A percentile compares a stretch with the other conserved stretches of the same genome.
Conservation (phyloP, 2,329 filamentous ascomycete species). For the Exophiala alcalophila region DNA sequence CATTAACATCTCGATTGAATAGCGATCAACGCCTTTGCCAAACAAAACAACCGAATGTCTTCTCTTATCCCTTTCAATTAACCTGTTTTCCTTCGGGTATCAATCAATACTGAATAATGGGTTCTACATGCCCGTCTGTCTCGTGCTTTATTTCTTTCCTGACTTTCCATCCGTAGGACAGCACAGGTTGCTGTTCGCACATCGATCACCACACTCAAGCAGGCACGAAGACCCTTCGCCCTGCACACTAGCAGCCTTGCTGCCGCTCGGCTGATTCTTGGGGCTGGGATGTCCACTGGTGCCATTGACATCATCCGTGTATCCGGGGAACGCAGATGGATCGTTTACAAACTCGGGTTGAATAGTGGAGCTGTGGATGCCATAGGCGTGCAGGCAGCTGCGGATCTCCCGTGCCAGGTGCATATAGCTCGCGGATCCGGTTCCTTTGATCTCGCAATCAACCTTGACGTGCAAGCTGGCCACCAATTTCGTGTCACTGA, state of each 20-base stretch:
- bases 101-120: no score
- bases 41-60: not conserved
- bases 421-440: constrained; percentile 82
- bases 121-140: no score
- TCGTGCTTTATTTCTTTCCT: constrained; percentile 23
- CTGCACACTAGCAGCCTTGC: constrained; percentile 38
- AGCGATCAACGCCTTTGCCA: no score
- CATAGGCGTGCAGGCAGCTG: constrained; percentile 87
- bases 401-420: constrained; percentile 76
- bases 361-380: constrained; percentile 95
- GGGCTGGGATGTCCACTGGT: constrained; percentile 11
- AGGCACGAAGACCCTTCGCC: constrained; percentile 43
- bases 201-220: constrained; percentile 49
- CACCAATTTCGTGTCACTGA: constrained; percentile 90
- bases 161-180: constrained; percentile 26
- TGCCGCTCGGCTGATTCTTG: constrained; percentile 30
- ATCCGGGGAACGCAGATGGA: constrained; percentile 9
- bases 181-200: constrained; percentile 34
- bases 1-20: no score
- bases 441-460: constrained; percentile 80
- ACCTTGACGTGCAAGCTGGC: constrained; percentile 93
- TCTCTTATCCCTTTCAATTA: no score
- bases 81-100: no score
- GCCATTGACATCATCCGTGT: constrained; percentile 15
- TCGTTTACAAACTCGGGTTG: constrained; percentile 71